Evolutionary conservation across 305 asterid genomes (phyloP).

Genomic region (Coffea humblotiana): DNA sequence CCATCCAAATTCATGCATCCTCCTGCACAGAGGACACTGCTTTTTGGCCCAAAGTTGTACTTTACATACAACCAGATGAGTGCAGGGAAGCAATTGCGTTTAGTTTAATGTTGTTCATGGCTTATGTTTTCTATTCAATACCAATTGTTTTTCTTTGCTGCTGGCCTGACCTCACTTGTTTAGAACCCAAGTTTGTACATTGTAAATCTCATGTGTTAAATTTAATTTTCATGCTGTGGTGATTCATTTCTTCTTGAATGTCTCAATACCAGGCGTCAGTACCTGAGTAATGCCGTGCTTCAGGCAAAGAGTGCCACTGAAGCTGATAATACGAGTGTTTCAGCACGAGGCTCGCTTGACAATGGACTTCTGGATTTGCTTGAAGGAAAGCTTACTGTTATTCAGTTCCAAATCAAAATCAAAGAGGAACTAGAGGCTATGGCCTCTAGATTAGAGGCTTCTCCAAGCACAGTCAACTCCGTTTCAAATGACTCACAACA

Average conservation of each 20-base stretch:
- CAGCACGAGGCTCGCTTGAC: conserved; percentile 64
- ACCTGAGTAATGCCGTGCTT: conserved; percentile 93
- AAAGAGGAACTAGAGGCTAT: conserved; percentile 77
- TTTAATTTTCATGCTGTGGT: not conserved
- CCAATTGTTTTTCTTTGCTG: not conserved
- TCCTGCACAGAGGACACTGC: not conserved
- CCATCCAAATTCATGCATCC: not conserved
- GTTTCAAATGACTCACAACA: conserved; percentile 40
- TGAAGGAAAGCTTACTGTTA: conserved; percentile 96
- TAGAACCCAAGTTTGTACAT: not conserved
- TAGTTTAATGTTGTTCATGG: not conserved
- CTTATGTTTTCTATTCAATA: not conserved
- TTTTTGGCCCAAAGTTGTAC: not conserved
- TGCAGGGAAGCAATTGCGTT: not conserved
- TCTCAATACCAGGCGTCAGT: conserved; percentile 78
- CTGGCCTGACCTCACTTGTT: not conserved
- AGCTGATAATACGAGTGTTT: conserved; percentile 44
- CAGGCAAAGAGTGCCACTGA: conserved; percentile 92
- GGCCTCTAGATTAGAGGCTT: conserved; percentile 59
- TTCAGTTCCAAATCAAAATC: conserved; percentile 90
- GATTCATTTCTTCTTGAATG: conserved; percentile 18
- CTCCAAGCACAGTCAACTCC: conserved; percentile 50
- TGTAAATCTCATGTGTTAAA: not conserved
- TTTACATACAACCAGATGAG: not conserved
- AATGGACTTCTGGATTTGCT: conserved; percentile 91